Evolutionary conservation across 1,139 yeast species (phyloP), one percentile per base, ranked within the genome.

Genomic region (Trichomonascaceae sp.): DNA sequence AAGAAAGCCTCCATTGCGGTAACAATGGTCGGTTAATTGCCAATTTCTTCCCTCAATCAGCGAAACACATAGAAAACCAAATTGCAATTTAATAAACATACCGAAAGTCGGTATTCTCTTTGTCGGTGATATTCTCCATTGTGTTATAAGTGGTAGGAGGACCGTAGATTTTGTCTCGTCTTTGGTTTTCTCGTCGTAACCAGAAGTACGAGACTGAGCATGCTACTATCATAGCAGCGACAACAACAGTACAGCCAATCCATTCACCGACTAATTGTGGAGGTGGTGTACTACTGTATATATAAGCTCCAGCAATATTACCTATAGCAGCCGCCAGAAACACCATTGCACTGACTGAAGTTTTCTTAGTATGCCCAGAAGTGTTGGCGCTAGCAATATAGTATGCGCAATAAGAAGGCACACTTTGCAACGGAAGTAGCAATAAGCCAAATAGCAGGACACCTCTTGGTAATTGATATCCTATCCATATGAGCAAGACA

Each of bases 41-140:
- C 24, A 22, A 22, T 22, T 22, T 22, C 24, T 22, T 22, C 24
- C 24, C 24, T 22, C 24, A 4, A 22, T 22, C 24, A 22, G 3
- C 24, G n/a, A 22, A 22, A 22, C 6, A 22, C 3, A 22, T 22
- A 22, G 24, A 22, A 22, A 6, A 22, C 6, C n/a, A 6, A 3
- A 22, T 22, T 22, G 24, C 5, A 27, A 27, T 27, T 27, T 27
- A 61, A 48, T 57, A 63, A 36, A 63, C 58, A 51, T 84, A 84
- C 61, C 88, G 75, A 65, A 84, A 84, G 58, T 74, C 75, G 13
- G 77, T 79, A 63, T 84, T 84, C 64, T 83, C 82, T 52, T 73
- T 73, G 61, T 84, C 89, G 1, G 89, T 84, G 66, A 82, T 68
- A 63, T 84, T 88, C 56, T 77, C 78, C 61, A 79, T 80, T 58